A percentile compares a stretch with the other conserved stretches of the same genome.
These are phyloP conservation scores for Zancudomyces culisetae DNA, from an alignment of 371 early-diverging fungal species.

Conservation along the genomic window DNA sequence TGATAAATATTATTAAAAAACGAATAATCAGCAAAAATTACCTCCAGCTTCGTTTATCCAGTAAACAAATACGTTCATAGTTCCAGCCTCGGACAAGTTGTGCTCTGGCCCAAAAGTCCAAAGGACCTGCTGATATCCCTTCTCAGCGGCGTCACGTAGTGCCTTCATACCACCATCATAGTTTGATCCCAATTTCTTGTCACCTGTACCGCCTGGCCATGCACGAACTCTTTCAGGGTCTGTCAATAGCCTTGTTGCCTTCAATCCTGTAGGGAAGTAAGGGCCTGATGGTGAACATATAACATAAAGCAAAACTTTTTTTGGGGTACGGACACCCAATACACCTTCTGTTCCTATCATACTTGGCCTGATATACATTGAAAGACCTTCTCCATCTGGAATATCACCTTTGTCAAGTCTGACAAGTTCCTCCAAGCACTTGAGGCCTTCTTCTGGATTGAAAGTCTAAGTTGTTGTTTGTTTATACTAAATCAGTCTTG, in stretches of 20 bases:
- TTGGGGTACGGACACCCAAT: slow-evolving; percentile 28
- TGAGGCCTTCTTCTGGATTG: slow-evolving; percentile 56
- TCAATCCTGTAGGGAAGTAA: slow-evolving; percentile 52
- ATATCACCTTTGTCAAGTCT: slow-evolving; percentile 73
- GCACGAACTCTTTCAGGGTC: slow-evolving; percentile 75
- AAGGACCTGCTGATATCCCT: slow-evolving; percentile 82
- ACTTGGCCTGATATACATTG: slow-evolving; percentile 87
- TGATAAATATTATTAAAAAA: background rate
- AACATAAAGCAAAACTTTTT: slow-evolving; percentile 62
- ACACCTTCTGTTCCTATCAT: slow-evolving; percentile 75
- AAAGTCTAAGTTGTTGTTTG: no score
- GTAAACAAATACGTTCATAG: slow-evolving; percentile 86
- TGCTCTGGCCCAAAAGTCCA: slow-evolving; percentile 83
- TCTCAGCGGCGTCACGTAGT: slow-evolving; percentile 65
- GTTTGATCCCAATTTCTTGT: slow-evolving; percentile 81
- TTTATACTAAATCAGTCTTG: no score
- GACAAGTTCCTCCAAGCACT: slow-evolving; percentile 67
- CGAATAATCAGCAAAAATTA: background rate
- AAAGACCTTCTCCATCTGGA: slow-evolving; percentile 77
- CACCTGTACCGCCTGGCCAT: slow-evolving; percentile 93
- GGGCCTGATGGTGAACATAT: slow-evolving; percentile 93
- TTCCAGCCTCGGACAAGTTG: slow-evolving; percentile 85
- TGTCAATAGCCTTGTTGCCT: slow-evolving; percentile 70
- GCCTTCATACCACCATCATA: slow-evolving; percentile 73
- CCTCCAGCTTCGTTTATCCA: slow-evolving; percentile 56